These are phyloP conservation scores for Antrodiella citrinella DNA, from an alignment of 768 basidiomycete genomes.

Conservation along the genomic window DNA sequence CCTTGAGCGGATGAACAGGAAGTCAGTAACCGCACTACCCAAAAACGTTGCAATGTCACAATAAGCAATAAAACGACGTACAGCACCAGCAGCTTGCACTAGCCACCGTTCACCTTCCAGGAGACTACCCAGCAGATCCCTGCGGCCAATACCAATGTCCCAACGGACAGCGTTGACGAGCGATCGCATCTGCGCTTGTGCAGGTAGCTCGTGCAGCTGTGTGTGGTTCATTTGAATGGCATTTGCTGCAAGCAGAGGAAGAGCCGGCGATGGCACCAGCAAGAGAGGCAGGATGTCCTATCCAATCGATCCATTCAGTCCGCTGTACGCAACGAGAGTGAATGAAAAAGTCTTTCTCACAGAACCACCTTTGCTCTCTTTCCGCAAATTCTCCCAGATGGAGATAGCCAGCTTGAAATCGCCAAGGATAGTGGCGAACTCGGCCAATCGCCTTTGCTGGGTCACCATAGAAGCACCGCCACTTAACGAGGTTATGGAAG, in stretches of 20 bases:
- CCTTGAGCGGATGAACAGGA: constrained; percentile 33
- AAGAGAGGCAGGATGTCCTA: constrained; percentile 81
- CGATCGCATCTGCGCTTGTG: constrained; percentile 61
- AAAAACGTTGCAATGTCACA: background rate
- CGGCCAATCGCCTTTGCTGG: constrained; percentile 83
- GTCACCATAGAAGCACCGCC: constrained; percentile 25
- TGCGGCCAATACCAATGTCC: constrained; percentile 54
- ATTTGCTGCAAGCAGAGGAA: constrained; percentile 52
- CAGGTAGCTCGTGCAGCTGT: constrained; percentile 36
- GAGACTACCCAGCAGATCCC: constrained; percentile 47
- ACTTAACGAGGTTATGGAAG: constrained; percentile 16
- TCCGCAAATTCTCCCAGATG: constrained; percentile 82
- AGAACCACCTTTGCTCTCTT: constrained; percentile 82
- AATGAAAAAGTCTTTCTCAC: constrained; percentile 39
- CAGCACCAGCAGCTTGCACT: constrained; percentile 77
- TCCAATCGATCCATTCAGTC: background rate
- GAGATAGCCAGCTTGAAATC: constrained; percentile 78
- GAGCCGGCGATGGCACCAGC: constrained; percentile 54
- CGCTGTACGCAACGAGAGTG: background rate
- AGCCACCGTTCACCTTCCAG: constrained; percentile 82
- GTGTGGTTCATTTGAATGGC: constrained; percentile 42
- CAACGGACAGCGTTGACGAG: constrained; percentile 67
- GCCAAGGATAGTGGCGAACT: constrained; percentile 88
- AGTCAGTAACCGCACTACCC: too few species aligned
- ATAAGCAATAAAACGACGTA: constrained; percentile 29